A percentile compares a stretch with the other conserved stretches of the same genome.
Conservation (phyloP, 108 stramenopile genomes). For the Cyclostephanos invisitatus region DNA sequence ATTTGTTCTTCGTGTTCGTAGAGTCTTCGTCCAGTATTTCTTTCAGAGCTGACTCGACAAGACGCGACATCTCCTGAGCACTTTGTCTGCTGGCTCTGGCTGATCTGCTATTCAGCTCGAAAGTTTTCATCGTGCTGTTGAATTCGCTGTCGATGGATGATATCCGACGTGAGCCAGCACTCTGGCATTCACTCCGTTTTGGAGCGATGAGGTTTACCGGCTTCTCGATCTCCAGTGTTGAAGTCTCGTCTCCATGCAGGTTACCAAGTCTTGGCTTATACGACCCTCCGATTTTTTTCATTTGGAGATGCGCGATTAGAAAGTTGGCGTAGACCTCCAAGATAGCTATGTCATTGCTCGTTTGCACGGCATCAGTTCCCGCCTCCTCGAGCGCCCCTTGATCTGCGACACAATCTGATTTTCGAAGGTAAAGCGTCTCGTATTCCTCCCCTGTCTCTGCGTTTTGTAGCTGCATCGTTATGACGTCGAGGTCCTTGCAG, state of each 20-base stretch:
- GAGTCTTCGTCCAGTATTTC: slow-evolving; percentile 2
- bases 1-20: not conserved
- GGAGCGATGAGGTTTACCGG: slow-evolving; percentile 29
- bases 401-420: slow-evolving; percentile 29
- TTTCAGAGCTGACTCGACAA: slow-evolving; percentile 11
- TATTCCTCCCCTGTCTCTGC: slow-evolving; percentile 22
- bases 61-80: slow-evolving; percentile 16
- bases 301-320: slow-evolving; percentile 21
- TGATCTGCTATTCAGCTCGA: slow-evolving; percentile 21
- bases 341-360: slow-evolving; percentile 9
- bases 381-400: slow-evolving; percentile 22
- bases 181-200: slow-evolving; percentile 4
- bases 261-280: slow-evolving; percentile 21
- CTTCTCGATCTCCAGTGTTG: slow-evolving; percentile 21
- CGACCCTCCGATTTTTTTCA: slow-evolving; percentile 14
- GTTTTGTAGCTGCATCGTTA: slow-evolving; percentile 43
- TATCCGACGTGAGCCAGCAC: not conserved
- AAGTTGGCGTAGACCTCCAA: slow-evolving; percentile 33
- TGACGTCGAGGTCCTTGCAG: slow-evolving; percentile 26
- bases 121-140: slow-evolving; percentile 19
- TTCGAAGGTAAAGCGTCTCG: slow-evolving; percentile 33
- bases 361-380: slow-evolving; percentile 19
- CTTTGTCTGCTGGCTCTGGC: slow-evolving; percentile 23
- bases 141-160: slow-evolving; percentile 28
- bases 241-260: slow-evolving; percentile 20